A percentile compares a stretch with the other conserved stretches of the same genome.
phyloP scores from a whole-genome alignment of 768 basidiomycete species.

The Cystobasidiopsis lactophilus region DNA sequence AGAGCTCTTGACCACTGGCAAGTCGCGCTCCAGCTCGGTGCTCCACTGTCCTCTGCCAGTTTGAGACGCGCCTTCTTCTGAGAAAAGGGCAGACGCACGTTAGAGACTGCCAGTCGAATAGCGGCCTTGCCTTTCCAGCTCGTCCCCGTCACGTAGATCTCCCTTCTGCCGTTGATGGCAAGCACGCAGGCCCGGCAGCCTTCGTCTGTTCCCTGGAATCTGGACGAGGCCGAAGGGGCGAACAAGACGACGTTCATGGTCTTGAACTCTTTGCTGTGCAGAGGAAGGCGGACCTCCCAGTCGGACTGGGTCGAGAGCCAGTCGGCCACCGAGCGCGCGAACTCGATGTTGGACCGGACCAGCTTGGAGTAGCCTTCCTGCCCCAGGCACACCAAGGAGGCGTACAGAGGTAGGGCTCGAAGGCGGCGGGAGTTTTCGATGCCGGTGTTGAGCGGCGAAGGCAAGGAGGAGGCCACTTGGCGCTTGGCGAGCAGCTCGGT shows the following conservation, averaged over 20 bases:
- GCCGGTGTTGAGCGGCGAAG: constrained; percentile 24
- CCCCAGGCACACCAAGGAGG: constrained; percentile 26
- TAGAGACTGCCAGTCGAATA: constrained; percentile 25
- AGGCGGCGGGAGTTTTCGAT: constrained; percentile 31
- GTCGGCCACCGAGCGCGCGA: constrained; percentile 23
- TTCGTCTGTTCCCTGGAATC: too few species aligned
- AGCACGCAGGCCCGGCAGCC: constrained; percentile 15
- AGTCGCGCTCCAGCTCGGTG: too few species aligned
- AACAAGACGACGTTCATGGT: constrained; percentile 16
- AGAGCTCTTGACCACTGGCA: too few species aligned
- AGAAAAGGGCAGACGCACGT: not conserved
- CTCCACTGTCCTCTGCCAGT: too few species aligned
- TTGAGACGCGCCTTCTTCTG: too few species aligned
- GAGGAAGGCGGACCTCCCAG: constrained; percentile 22
- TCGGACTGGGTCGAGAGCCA: constrained; percentile 19
- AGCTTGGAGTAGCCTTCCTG: constrained; percentile 26
- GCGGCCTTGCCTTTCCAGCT: constrained; percentile 25
- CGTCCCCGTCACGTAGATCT: constrained; percentile 26
- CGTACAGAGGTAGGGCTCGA: constrained; percentile 27
- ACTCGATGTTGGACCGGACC: constrained; percentile 25
- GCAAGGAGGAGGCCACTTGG: not conserved
- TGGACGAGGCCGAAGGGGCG: constrained; percentile 3
- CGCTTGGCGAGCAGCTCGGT: not conserved
- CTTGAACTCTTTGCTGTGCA: constrained; percentile 4
- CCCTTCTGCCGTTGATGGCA: constrained; percentile 24